Conservation (phyloP, 768 basidiomycete genomes). For the Lactarius deliciosus region DNA sequence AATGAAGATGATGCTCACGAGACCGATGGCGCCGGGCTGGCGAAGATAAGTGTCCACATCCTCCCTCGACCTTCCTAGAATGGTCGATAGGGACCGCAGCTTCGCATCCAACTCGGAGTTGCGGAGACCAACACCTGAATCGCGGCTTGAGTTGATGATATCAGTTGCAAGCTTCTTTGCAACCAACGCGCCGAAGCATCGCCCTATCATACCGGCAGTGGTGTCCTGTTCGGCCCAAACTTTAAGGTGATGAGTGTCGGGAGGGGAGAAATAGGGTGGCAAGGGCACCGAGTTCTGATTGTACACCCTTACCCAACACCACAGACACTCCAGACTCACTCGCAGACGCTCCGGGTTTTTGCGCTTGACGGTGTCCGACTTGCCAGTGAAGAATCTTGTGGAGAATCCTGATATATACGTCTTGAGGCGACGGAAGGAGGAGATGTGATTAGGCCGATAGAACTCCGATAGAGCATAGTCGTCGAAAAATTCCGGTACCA, state of each 20-base stretch:
- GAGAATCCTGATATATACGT: not conserved
- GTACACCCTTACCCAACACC: not conserved
- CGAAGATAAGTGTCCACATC: not conserved
- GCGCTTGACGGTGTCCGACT: no score
- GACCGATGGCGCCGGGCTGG: not conserved
- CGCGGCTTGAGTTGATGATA: no score
- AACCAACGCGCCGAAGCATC: not conserved
- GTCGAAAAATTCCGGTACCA: not conserved
- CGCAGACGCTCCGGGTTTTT: not conserved
- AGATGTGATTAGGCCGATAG: no score
- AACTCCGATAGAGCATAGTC: not conserved
- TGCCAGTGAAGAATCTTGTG: not conserved
- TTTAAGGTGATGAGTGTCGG: not conserved
- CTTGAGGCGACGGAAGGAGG: no score
- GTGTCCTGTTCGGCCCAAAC: not conserved
- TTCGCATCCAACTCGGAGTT: not conserved
- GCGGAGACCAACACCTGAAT: not conserved
- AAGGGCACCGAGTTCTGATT: not conserved
- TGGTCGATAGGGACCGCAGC: not conserved
- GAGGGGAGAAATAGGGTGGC: not conserved
- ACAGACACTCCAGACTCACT: not conserved
- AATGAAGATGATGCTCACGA: not conserved
- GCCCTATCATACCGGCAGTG: not conserved
- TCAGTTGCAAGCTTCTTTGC: not conserved
- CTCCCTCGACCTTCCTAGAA: not conserved